Percentiles rank a stretch among this genome's conserved stretches.
Conservation (phyloP, 257 asterid genomes). For the Solanum peruvianum region DNA sequence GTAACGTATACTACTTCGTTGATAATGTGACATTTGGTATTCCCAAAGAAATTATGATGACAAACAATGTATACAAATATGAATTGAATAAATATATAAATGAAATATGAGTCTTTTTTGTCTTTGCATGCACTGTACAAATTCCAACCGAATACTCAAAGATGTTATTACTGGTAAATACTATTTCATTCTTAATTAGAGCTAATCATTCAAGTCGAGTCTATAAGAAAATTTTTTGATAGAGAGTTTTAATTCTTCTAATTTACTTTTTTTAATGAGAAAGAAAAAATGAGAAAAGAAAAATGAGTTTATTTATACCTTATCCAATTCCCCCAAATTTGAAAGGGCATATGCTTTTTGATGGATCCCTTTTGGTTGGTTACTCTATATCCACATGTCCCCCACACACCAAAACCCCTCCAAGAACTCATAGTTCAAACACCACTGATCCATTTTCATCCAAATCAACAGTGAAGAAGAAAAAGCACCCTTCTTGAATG, state of each 20-base stretch:
- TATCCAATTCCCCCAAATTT: not conserved
- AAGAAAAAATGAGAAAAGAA: not conserved
- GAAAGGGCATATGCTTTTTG: conserved; percentile 3
- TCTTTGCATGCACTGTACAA: too few relatives aligned
- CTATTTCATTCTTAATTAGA: too few relatives aligned
- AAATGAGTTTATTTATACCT: not conserved
- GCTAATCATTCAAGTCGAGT: too few relatives aligned
- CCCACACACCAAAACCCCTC: not conserved
- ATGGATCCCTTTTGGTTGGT: conserved; percentile 5
- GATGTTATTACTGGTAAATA: too few relatives aligned
- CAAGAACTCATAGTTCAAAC: not conserved
- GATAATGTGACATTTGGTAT: not conserved
- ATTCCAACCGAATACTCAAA: too few relatives aligned
- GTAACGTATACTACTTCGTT: not conserved
- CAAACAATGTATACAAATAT: too few relatives aligned
- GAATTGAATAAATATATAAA: not conserved
- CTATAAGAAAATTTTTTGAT: not conserved
- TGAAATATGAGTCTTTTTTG: not conserved
- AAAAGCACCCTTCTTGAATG: conserved; percentile 13
- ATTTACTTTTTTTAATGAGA: too few relatives aligned
- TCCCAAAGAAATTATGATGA: not conserved
- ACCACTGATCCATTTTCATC: not conserved
- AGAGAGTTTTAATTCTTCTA: not conserved
- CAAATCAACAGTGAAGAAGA: not conserved
- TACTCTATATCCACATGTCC: not conserved